phyloP scores from a whole-genome alignment of 371 early-diverging fungal genomes.

The Mucor sp. region DNA sequence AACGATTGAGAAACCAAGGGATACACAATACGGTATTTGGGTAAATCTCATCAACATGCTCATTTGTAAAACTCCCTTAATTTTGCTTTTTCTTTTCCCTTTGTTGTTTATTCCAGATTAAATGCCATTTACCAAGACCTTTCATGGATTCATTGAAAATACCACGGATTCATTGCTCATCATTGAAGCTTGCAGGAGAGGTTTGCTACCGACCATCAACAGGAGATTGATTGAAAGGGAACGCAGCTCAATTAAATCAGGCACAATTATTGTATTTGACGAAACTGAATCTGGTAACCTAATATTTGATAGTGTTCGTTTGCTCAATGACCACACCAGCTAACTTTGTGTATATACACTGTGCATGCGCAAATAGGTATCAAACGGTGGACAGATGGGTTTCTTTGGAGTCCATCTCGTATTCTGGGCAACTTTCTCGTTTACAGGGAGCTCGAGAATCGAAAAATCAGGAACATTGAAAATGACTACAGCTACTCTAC shows the following conservation, averaged over 20 bases:
- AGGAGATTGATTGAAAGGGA: slow-evolving; percentile 68
- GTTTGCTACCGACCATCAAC: slow-evolving; percentile 56
- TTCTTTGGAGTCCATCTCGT: slow-evolving; percentile 72
- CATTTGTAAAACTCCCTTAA: not conserved
- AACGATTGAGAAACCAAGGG: not conserved
- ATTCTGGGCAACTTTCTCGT: slow-evolving; percentile 64
- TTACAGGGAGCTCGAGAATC: slow-evolving; percentile 62
- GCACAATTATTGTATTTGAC: slow-evolving; percentile 74
- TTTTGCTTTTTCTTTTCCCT: not conserved
- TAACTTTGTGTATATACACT: not conserved
- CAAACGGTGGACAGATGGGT: slow-evolving; percentile 78
- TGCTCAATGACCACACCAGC: not conserved
- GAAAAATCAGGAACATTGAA: slow-evolving; percentile 20
- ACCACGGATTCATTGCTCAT: slow-evolving; percentile 68
- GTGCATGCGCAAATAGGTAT: slow-evolving; percentile 44
- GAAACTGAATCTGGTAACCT: slow-evolving; percentile 61
- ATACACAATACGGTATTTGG: not conserved
- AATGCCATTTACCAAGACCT: slow-evolving; percentile 49
- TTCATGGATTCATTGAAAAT: slow-evolving; percentile 55
- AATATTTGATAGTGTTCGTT: slow-evolving; percentile 2
- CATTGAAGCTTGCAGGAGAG: slow-evolving; percentile 69
- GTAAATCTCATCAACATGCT: not conserved
- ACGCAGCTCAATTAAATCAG: slow-evolving; percentile 58
- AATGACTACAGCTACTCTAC: not conserved
- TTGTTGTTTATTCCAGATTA: not conserved